These are phyloP conservation scores for Blastocystis sp. DNA, from an alignment of 352 stramenopile genomes.

Conservation along the genomic window DNA sequence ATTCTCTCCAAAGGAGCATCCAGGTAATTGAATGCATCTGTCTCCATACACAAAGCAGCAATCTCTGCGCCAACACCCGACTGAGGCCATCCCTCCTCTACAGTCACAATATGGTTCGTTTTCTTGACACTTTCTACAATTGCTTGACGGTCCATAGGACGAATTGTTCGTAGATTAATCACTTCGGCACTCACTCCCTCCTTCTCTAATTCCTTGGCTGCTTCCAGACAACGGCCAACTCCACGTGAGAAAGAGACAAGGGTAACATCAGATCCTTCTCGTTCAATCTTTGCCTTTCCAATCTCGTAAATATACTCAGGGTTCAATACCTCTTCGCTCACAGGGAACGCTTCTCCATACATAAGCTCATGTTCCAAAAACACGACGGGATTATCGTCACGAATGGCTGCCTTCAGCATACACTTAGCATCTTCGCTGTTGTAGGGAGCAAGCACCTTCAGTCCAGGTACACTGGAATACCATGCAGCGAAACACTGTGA, in stretches of 20 bases:
- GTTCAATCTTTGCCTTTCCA: conserved; percentile 98
- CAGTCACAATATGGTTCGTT: conserved; percentile 91
- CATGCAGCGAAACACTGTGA: conserved; percentile 98
- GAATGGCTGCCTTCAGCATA: conserved; percentile 97
- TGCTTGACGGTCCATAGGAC: conserved; percentile 90
- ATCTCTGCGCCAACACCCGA: conserved; percentile 92
- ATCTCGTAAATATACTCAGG: conserved; percentile 96
- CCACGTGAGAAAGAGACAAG: conserved; percentile 95
- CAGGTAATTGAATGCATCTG: conserved; percentile 96
- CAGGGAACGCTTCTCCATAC: conserved; percentile 93
- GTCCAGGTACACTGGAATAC: conserved; percentile 91
- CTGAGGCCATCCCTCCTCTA: conserved; percentile 88
- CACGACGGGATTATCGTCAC: conserved; percentile 97
- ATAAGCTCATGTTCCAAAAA: conserved; percentile 98
- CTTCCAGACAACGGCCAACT: conserved; percentile 91
- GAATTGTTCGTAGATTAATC: conserved; percentile 88
- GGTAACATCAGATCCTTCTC: conserved; percentile 90
- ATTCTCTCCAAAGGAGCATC: conserved; percentile 94
- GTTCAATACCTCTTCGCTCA: conserved; percentile 90
- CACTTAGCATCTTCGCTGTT: conserved; percentile 94
- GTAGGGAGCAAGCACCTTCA: conserved; percentile 96
- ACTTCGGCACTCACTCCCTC: conserved; percentile 93
- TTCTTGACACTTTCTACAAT: conserved; percentile 97
- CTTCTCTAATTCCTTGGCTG: conserved; percentile 85
- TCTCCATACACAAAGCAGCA: conserved; percentile 93